phyloP scores from a whole-genome alignment of 1,284 basidiomycete genomes.

The Ustilago curta region DNA sequence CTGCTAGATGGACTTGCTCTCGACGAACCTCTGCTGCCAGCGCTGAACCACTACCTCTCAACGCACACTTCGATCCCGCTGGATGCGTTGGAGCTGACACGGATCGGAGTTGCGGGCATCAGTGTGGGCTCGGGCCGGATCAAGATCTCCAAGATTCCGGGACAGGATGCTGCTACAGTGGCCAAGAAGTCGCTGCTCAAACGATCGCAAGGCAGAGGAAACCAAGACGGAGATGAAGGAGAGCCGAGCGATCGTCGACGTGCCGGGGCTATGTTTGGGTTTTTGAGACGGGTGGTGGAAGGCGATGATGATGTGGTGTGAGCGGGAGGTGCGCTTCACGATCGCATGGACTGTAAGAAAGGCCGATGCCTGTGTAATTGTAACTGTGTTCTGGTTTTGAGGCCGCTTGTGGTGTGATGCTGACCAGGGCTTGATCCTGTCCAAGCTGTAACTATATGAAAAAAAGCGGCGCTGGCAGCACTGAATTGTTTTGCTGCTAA shows the following conservation, averaged over 20 bases:
- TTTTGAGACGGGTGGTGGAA: constrained; percentile 35
- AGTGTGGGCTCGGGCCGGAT: constrained; percentile 44
- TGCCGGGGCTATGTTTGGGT: constrained; percentile 39
- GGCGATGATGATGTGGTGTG: constrained; percentile 11
- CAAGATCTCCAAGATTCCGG: constrained; percentile 36
- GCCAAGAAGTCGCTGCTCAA: constrained; percentile 22
- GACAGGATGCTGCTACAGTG: constrained; percentile 10
- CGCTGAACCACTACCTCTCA: constrained; percentile 46
- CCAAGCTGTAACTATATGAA: no score
- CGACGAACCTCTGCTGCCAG: constrained; percentile 41
- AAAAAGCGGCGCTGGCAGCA: not conserved
- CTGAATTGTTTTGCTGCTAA: not conserved
- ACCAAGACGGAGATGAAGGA: constrained; percentile 10
- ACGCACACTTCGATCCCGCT: constrained; percentile 49
- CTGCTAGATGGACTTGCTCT: constrained; percentile 28
- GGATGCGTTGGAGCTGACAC: constrained; percentile 34
- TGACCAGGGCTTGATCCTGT: no score
- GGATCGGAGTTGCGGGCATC: constrained; percentile 48
- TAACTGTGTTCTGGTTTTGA: not conserved
- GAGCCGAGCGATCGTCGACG: constrained; percentile 35
- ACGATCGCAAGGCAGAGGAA: constrained; percentile 1
- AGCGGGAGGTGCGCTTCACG: not conserved
- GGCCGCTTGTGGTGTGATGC: no score
- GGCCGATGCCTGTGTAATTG: not conserved
- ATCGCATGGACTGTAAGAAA: not conserved